Evolutionary conservation across 1,284 basidiomycete genomes (phyloP).

Genomic region (Limonomyces culmigenus): DNA sequence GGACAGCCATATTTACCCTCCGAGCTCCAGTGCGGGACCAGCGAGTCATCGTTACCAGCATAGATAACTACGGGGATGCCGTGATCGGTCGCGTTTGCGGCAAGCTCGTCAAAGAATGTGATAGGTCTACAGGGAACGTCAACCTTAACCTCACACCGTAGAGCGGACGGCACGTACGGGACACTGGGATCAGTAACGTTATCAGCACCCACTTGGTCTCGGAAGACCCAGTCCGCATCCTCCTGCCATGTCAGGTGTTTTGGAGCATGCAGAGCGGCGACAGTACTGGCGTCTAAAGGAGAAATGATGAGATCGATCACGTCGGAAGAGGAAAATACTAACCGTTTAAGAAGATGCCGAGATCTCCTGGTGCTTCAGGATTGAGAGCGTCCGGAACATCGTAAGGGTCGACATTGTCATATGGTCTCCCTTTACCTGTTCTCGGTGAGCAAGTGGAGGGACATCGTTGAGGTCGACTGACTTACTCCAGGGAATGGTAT

Average conservation of each 20-base stretch:
- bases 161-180: slow-evolving; percentile 3
- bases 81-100: slow-evolving; percentile 36
- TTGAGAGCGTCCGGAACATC: slow-evolving; percentile 17
- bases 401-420: slow-evolving; percentile 8
- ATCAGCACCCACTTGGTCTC: slow-evolving; percentile 13
- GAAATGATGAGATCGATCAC: not conserved
- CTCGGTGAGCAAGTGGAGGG: not conserved
- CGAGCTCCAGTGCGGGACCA: slow-evolving; percentile 46
- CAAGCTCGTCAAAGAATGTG: slow-evolving; percentile 44
- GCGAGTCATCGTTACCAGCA: slow-evolving; percentile 51
- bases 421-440: too few relatives aligned
- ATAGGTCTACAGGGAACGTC: slow-evolving; percentile 26
- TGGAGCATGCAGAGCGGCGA: slow-evolving; percentile 51
- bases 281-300: slow-evolving; percentile 28
- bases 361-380: slow-evolving; percentile 17
- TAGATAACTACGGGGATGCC: slow-evolving; percentile 37
- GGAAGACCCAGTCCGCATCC: slow-evolving; percentile 31
- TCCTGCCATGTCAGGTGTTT: slow-evolving; percentile 40
- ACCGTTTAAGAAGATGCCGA: slow-evolving; percentile 36
- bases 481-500: slow-evolving; percentile 14
- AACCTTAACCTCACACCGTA: slow-evolving; percentile 1
- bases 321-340: slow-evolving; percentile 11
- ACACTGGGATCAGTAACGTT: slow-evolving; percentile 26
- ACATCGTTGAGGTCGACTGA: not conserved
- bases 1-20: slow-evolving; percentile 25